phyloP scores from a whole-genome alignment of 2,329 filamentous ascomycete genomes.

The Arthroderma sp. region DNA sequence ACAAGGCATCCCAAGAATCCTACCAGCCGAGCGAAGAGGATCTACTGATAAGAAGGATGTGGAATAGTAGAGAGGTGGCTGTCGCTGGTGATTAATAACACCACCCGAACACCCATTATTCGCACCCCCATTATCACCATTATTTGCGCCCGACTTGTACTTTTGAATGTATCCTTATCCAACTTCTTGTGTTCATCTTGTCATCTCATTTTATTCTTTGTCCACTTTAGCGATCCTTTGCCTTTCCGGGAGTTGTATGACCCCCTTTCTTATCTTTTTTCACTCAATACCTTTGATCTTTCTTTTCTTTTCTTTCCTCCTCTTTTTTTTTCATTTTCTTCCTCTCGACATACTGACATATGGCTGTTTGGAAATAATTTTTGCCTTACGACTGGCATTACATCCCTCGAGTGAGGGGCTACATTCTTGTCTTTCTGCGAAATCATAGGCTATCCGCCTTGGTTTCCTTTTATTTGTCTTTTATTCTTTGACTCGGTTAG shows the following conservation, averaged over 20 bases:
- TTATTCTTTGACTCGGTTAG: too few relatives aligned
- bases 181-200: not conserved
- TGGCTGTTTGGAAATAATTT: too few relatives aligned
- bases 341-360: not conserved
- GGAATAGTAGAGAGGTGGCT: constrained; percentile 31
- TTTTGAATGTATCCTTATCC: not conserved
- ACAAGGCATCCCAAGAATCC: constrained; percentile 15
- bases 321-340: not conserved
- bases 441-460: too few relatives aligned
- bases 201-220: not conserved
- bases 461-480: too few relatives aligned
- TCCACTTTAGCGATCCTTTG: not conserved
- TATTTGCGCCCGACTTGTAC: not conserved
- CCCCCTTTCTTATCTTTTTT: not conserved
- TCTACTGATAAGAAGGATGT: constrained; percentile 31
- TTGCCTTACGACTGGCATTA: too few relatives aligned
- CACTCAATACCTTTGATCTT: not conserved
- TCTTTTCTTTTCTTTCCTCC: not conserved
- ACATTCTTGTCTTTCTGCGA: too few relatives aligned
- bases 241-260: not conserved
- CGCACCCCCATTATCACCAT: not conserved
- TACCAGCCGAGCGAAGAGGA: constrained; percentile 21
- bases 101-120: not conserved
- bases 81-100: constrained; percentile 15
- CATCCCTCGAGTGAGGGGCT: too few relatives aligned